A percentile compares a stretch with the other conserved stretches of the same genome.
These are phyloP conservation scores for Pseudoneurospora amorphoporcata DNA, from an alignment of 495 filamentous ascomycete species.

Conservation along the genomic window DNA sequence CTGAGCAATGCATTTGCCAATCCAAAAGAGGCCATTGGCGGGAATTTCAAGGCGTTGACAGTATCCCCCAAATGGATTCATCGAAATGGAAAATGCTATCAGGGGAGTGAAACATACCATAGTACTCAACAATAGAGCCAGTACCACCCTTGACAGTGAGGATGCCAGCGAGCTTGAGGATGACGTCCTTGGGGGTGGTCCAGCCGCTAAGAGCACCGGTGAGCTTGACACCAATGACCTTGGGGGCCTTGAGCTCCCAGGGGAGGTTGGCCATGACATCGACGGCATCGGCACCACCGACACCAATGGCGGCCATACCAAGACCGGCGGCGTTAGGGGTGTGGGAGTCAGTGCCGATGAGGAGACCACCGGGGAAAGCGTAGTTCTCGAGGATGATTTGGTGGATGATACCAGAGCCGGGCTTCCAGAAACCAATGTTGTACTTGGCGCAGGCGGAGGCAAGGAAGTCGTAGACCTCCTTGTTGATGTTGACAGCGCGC, in stretches of 20 bases:
- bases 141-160: conserved; percentile 98
- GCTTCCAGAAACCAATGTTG: conserved; percentile 99
- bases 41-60: background rate
- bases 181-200: conserved; percentile 95
- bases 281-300: conserved; percentile 97
- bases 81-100: conserved; percentile 7
- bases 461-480: conserved; percentile 99
- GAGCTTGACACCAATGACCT: conserved; percentile 91
- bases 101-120: conserved; percentile 46
- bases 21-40: background rate
- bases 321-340: conserved; percentile 98
- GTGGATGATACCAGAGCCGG: conserved; percentile 98
- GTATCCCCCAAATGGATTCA: background rate
- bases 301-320: conserved; percentile 91
- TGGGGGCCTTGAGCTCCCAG: conserved; percentile 97
- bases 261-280: conserved; percentile 98
- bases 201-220: conserved; percentile 86
- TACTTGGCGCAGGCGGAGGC: conserved; percentile 93
- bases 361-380: conserved; percentile 89
- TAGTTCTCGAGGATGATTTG: conserved; percentile 99
- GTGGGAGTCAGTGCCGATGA: conserved; percentile 98
- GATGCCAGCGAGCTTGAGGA: conserved; percentile 94
- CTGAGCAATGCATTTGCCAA: background rate
- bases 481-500: conserved; percentile 88
- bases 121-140: conserved; percentile 93